Percentiles rank a stretch among this genome's conserved stretches.
phyloP scores from a whole-genome alignment of 257 asterid genomes.

The Nicotiana tomentosiformis region DNA sequence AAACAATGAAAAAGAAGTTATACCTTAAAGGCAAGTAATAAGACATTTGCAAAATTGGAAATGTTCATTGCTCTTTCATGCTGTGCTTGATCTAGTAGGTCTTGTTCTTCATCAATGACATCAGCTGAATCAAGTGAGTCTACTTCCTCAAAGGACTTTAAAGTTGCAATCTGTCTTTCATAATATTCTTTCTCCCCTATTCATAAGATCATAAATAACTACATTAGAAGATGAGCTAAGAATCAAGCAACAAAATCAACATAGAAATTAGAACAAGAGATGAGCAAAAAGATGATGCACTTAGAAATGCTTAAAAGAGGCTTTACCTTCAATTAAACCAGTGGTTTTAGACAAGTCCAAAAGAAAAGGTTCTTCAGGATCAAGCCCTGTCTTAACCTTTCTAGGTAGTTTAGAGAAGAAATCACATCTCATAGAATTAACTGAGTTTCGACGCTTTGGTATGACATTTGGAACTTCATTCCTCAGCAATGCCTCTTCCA shows the following conservation, averaged over 20 bases:
- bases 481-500: constrained; percentile 33
- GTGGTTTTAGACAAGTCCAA: constrained; percentile 34
- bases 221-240: too few species aligned
- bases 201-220: not conserved
- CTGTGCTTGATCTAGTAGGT: constrained; percentile 35
- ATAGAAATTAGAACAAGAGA: too few species aligned
- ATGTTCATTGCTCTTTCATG: constrained; percentile 67
- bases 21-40: constrained; percentile 66
- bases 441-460: constrained; percentile 15
- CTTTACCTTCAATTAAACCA: constrained; percentile 44
- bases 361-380: constrained; percentile 49
- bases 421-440: constrained; percentile 32
- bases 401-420: constrained; percentile 67
- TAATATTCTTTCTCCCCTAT: constrained; percentile 68
- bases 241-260: too few species aligned
- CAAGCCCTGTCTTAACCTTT: constrained; percentile 42
- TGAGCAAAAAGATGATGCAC: too few species aligned
- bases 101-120: constrained; percentile 40
- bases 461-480: constrained; percentile 20
- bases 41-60: constrained; percentile 61
- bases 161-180: constrained; percentile 59
- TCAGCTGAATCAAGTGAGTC: constrained; percentile 38
- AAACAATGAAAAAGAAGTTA: not conserved
- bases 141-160: constrained; percentile 64
- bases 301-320: not conserved